Base-by-base conservation (phyloP, 1,284 basidiomycete species). In the Singerocomus inundabilis region DNA sequence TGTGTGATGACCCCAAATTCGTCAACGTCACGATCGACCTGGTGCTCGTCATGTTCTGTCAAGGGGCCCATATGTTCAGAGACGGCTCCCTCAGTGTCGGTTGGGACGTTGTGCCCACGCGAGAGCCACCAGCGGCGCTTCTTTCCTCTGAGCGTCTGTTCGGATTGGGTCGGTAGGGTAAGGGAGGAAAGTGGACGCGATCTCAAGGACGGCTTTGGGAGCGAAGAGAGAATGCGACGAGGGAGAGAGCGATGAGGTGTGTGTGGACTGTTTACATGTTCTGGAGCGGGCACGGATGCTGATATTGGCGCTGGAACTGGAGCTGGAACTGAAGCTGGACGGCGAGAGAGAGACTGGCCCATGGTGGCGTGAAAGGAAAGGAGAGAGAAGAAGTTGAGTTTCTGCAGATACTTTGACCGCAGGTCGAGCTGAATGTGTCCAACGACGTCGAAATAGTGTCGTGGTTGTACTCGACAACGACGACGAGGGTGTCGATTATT, bases 71-170 rank as follows among this genome's bases (percentile, higher is more conserved):
- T 50, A 49, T 21, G 46, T 36, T 51, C 54, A 46, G 52, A 37
- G 30, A 53, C 31, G 42, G 46, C 33, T 24, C 44, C 49, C 18
- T 55, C 58, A 11, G 37, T 37, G 39, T 32, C 42, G 13, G 55
- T 33, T 28, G 49, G 35, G 33, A 39, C 33, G 1, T 53, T 43
- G 10, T 38, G 59, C 41, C 59, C 60, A 28, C 64, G 62, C 26
- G 74, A 76, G n/a, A 65, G 67, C 34, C 70, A 62, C 74, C 74
- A 76, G 45, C 67, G 66, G 52, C 69, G 73, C 51, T 62, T 72
- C 61, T 57, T 61, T 6, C 52, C 43, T 61, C 57, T 56, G 49
- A 60, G 59, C 52, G 61, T 59, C 55, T 57, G 52, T 53, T 53
- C 51, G 48, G 64, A 38, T 51, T 47, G 48, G 41, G 49, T 46